Evolutionary conservation across 106 monocot genomes (phyloP).

Genomic region (Alisma plantagoaquatica): DNA sequence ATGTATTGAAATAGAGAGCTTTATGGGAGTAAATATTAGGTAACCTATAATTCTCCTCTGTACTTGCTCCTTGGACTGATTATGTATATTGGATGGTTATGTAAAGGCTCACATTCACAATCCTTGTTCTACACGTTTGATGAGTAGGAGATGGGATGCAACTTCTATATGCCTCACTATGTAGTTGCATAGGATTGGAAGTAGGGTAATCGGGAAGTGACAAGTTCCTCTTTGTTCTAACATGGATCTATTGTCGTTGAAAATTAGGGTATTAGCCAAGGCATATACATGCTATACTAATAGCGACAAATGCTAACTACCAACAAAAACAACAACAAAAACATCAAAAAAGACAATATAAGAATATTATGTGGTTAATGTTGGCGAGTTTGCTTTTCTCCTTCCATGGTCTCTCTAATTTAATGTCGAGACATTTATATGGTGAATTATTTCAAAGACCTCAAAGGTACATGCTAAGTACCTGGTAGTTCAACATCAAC

Average conservation of each 20-base stretch:
- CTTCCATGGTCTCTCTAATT: constrained; percentile 21
- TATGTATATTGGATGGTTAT: constrained; percentile 15
- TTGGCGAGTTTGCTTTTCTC: constrained; percentile 13
- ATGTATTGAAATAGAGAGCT: too few species aligned
- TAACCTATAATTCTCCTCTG: too few species aligned
- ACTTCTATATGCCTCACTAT: constrained; percentile 33
- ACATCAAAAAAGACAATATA: neutral
- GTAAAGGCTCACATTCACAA: constrained; percentile 22
- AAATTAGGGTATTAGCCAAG: neutral
- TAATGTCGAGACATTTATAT: too few species aligned
- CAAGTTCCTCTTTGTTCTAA: constrained; percentile 35
- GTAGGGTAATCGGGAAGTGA: constrained; percentile 60
- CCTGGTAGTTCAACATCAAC: constrained; percentile 26
- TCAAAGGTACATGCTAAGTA: too few species aligned
- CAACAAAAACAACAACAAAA: too few species aligned
- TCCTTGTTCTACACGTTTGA: constrained; percentile 32
- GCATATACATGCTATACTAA: neutral
- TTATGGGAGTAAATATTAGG: too few species aligned
- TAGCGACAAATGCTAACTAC: neutral
- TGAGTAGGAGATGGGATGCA: constrained; percentile 62
- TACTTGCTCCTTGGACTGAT: constrained; percentile 6
- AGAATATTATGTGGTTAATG: constrained; percentile 22
- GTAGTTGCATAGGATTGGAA: constrained; percentile 53
- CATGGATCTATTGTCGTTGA: constrained; percentile 15
- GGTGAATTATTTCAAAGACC: too few species aligned